phyloP scores from a whole-genome alignment of 345 rosid genomes.

The Aethionema arabicum region DNA sequence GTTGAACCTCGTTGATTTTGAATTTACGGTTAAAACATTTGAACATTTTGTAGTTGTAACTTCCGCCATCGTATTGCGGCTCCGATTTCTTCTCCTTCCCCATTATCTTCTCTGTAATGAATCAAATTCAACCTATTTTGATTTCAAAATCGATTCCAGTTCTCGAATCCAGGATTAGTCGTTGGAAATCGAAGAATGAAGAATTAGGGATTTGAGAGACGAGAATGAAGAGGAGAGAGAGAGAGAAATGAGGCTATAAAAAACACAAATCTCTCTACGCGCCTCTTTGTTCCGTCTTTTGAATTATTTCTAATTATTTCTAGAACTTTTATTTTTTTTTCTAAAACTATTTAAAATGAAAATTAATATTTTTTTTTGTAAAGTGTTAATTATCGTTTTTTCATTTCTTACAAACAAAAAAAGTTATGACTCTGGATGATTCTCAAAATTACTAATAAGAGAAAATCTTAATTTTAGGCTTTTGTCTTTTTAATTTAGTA shows the following conservation, averaged over 20 bases:
- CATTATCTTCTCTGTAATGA: constrained; percentile 13
- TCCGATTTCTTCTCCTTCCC: constrained; percentile 44
- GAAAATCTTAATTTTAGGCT: constrained; percentile 32
- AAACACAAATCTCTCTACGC: background rate
- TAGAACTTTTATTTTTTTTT: background rate
- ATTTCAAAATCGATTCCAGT: background rate
- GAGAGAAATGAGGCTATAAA: constrained; percentile 32
- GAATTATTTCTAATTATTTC: constrained; percentile 1
- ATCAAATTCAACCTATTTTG: background rate
- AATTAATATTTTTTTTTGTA: background rate
- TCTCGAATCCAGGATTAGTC: constrained; percentile 16
- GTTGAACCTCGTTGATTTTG: constrained; percentile 68
- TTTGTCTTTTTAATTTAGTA: constrained; percentile 27
- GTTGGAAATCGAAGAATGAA: constrained; percentile 21
- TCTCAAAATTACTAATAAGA: constrained; percentile 23
- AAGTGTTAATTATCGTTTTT: background rate
- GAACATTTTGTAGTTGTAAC: constrained; percentile 66
- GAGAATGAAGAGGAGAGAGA: constrained; percentile 19
- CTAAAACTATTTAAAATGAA: constrained; percentile 11
- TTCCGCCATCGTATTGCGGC: constrained; percentile 31
- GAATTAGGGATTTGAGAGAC: constrained; percentile 28
- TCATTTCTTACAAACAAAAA: background rate
- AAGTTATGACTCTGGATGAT: background rate
- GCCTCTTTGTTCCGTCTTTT: background rate
- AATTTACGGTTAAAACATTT: constrained; percentile 74